A percentile compares a stretch with the other conserved stretches of the same genome.
phyloP scores from a whole-genome alignment of 495 filamentous ascomycete species.

The Trichoderma erinaceum region DNA sequence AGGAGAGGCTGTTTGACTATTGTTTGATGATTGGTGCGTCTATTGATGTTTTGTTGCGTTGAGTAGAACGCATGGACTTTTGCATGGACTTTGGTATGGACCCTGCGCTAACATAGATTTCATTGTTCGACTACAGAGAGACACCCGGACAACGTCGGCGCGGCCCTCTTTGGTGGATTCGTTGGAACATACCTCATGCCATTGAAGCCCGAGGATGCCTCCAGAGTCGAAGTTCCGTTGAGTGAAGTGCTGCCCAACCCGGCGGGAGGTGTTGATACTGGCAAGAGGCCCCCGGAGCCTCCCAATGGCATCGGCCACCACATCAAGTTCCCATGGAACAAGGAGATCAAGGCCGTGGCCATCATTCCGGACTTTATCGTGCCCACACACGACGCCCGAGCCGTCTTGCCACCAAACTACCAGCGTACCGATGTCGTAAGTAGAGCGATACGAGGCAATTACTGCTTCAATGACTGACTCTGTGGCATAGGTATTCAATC shows the following conservation, averaged over 20 bases:
- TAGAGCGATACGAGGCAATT: constrained; percentile 15
- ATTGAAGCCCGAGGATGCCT: constrained; percentile 75
- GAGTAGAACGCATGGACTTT: not conserved
- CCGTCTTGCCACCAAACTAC: constrained; percentile 72
- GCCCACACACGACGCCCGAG: constrained; percentile 77
- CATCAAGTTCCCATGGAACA: constrained; percentile 83
- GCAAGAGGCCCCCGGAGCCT: constrained; percentile 75
- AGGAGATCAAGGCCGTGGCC: constrained; percentile 88
- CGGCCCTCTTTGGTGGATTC: constrained; percentile 92
- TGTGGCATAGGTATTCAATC: constrained; percentile 69
- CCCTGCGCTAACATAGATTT: constrained; percentile 4
- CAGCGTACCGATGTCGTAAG: constrained; percentile 69
- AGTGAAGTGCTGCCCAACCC: constrained; percentile 86
- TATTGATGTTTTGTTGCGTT: not conserved
- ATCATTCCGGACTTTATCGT: constrained; percentile 95
- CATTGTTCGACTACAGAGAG: constrained; percentile 52
- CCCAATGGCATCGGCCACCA: constrained; percentile 87
- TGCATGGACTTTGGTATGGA: not conserved
- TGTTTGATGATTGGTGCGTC: constrained; percentile 80
- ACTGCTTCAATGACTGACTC: not conserved
- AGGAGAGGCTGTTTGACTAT: constrained; percentile 84
- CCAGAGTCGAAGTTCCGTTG: constrained; percentile 85
- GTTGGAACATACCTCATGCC: constrained; percentile 93
- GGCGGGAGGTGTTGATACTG: constrained; percentile 82
- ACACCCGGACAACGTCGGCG: constrained; percentile 95